A percentile compares a stretch with the other conserved stretches of the same genome.
These are phyloP conservation scores for Lenzites betulinus DNA, from an alignment of 768 basidiomycete species.

Conservation along the genomic window DNA sequence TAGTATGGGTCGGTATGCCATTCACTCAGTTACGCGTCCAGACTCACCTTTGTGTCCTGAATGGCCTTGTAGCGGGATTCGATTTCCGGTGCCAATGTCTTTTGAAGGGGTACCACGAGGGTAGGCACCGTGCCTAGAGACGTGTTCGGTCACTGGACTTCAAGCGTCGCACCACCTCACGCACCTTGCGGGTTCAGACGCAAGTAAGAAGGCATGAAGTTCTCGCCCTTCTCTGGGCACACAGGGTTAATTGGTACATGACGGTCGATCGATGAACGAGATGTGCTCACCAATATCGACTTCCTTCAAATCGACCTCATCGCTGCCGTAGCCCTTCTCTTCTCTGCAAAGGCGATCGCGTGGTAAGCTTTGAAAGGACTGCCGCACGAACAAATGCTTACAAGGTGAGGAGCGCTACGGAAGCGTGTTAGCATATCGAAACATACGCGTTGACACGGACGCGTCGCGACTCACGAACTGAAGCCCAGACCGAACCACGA, in stretches of 20 bases:
- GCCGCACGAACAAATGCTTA: constrained; percentile 34
- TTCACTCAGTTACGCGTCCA: background rate
- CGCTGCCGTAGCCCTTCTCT: constrained; percentile 84
- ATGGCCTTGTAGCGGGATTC: constrained; percentile 83
- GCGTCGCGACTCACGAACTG: constrained; percentile 50
- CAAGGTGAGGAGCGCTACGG: constrained; percentile 56
- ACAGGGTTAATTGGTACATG: background rate
- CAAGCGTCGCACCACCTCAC: constrained; percentile 7
- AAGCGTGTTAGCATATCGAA: background rate
- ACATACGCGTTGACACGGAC: background rate
- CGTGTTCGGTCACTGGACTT: background rate
- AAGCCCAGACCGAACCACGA: constrained; percentile 62
- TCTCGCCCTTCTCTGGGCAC: constrained; percentile 69
- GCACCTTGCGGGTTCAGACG: constrained; percentile 78
- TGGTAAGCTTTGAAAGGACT: background rate
- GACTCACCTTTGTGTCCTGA: constrained; percentile 65
- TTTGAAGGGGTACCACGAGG: constrained; percentile 79
- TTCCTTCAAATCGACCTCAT: constrained; percentile 70
- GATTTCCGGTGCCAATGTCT: constrained; percentile 66
- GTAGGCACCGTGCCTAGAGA: constrained; percentile 76
- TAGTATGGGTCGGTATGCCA: background rate
- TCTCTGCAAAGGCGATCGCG: constrained; percentile 31
- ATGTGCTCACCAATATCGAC: constrained; percentile 59
- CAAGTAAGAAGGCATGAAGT: constrained; percentile 72
- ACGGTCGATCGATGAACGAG: background rate